These are phyloP conservation scores for Aspergillus amoenus DNA, from an alignment of 2,329 filamentous ascomycete species.

Conservation along the genomic window DNA sequence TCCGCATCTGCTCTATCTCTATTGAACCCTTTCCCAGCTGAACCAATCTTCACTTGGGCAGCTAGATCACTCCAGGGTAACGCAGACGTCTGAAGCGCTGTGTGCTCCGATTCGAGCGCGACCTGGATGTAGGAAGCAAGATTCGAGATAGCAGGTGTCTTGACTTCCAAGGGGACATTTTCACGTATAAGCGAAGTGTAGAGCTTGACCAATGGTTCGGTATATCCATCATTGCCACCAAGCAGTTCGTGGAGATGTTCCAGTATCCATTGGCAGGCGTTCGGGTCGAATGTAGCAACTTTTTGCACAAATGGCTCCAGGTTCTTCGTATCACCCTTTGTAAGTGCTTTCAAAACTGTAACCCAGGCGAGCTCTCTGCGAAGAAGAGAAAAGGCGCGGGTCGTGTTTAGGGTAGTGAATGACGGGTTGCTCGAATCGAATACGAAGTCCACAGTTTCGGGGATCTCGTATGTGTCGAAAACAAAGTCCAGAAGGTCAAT, in stretches of 20 bases:
- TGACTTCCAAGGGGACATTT: constrained; percentile 27
- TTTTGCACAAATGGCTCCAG: constrained; percentile 24
- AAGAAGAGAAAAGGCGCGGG: constrained; percentile 36
- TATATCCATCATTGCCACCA: constrained; percentile 21
- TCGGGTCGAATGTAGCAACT: constrained; percentile 31
- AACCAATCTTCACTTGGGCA: constrained; percentile 25
- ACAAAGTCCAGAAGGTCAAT: constrained; percentile 21
- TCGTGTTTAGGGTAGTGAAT: constrained; percentile 29
- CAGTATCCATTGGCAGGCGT: constrained; percentile 37
- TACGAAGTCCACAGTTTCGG: constrained; percentile 25
- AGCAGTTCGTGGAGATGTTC: constrained; percentile 30
- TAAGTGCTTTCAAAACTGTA: constrained; percentile 25
- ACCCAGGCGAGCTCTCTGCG: constrained; percentile 37
- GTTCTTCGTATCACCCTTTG: constrained; percentile 15
- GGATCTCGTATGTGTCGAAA: constrained; percentile 26
- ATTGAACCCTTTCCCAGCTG: constrained; percentile 30
- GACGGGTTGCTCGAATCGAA: constrained; percentile 27
- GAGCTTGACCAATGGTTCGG: constrained; percentile 25
- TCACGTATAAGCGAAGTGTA: constrained; percentile 33
- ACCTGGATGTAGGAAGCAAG: constrained; percentile 34
- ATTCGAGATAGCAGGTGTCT: constrained; percentile 29
- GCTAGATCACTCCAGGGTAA: constrained; percentile 30
- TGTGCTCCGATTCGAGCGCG: constrained; percentile 22
- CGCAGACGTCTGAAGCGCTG: constrained; percentile 19
- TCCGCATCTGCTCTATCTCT: constrained; percentile 38